These are phyloP conservation scores for Dovyalis caffra DNA, from an alignment of 345 rosid genomes.

Conservation along the genomic window DNA sequence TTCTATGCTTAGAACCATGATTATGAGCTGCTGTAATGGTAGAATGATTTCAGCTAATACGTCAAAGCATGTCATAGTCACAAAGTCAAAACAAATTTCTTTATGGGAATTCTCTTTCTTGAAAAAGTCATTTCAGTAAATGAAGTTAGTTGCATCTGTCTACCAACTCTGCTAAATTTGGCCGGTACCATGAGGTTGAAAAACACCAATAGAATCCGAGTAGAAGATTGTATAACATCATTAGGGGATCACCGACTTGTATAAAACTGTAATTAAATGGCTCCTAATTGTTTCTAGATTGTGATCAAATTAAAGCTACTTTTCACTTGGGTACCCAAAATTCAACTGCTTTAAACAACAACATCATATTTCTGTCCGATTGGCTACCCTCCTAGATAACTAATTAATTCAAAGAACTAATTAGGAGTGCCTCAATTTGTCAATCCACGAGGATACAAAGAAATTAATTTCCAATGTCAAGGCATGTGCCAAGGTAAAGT, in stretches of 20 bases:
- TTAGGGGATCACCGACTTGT: neutral
- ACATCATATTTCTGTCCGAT: neutral
- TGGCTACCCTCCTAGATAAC: neutral
- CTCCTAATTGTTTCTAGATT: neutral
- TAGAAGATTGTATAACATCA: neutral
- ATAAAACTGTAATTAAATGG: neutral
- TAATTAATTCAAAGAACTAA: neutral
- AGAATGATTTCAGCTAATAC: neutral
- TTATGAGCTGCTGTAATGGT: neutral
- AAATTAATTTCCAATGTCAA: too few species aligned
- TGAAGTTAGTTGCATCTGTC: neutral
- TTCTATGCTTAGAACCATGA: neutral
- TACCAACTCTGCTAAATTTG: neutral
- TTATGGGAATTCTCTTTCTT: neutral
- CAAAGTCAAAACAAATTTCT: neutral
- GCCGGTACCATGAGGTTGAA: neutral
- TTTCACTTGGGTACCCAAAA: neutral
- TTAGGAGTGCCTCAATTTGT: neutral
- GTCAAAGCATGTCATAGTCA: neutral
- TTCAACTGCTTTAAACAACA: constrained; percentile 6
- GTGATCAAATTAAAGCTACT: neutral
- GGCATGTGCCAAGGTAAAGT: neutral
- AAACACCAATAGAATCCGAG: neutral
- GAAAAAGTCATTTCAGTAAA: neutral
- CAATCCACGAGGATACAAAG: neutral